A percentile compares a stretch with the other conserved stretches of the same genome.
Evolutionary conservation across 2,329 filamentous ascomycete species (phyloP).

Genomic region (Aureobasidium sp.): DNA sequence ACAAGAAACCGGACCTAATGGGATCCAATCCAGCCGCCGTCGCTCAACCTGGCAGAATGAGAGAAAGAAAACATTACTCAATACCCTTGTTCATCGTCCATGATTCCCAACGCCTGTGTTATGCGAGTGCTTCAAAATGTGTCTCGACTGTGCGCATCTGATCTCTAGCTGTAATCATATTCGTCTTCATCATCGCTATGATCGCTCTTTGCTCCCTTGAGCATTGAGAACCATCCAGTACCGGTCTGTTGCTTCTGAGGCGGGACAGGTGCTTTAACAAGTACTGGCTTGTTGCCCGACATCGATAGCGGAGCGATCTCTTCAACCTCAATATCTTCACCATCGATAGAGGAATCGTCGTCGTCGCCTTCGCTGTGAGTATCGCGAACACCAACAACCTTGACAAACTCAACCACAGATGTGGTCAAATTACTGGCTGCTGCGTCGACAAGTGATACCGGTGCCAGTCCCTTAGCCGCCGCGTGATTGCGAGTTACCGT

Average conservation of each 20-base stretch:
- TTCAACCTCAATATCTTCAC: conserved; percentile 24
- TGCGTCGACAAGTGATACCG: conserved; percentile 87
- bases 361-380: conserved; percentile 37
- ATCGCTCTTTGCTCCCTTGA: conserved; percentile 16
- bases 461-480: conserved; percentile 72
- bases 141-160: background rate
- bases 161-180: conserved; percentile 15
- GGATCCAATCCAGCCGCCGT: background rate
- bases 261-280: conserved; percentile 4
- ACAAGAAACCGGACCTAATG: background rate
- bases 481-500: conserved; percentile 91
- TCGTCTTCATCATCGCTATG: conserved; percentile 16
- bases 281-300: conserved; percentile 6
- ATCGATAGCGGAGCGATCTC: conserved; percentile 11
- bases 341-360: conserved; percentile 34
- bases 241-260: conserved; percentile 11
- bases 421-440: conserved; percentile 85
- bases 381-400: conserved; percentile 72
- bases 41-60: background rate
- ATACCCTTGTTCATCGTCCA: conserved; percentile 2
- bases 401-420: conserved; percentile 77
- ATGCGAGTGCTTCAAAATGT: background rate
- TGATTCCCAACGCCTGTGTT: background rate
- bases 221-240: conserved; percentile 17
- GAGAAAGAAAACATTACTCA: conserved; percentile 14